Base-by-base conservation (phyloP, 148 eudicot genomes). In the Pouteria glomerata region DNA sequence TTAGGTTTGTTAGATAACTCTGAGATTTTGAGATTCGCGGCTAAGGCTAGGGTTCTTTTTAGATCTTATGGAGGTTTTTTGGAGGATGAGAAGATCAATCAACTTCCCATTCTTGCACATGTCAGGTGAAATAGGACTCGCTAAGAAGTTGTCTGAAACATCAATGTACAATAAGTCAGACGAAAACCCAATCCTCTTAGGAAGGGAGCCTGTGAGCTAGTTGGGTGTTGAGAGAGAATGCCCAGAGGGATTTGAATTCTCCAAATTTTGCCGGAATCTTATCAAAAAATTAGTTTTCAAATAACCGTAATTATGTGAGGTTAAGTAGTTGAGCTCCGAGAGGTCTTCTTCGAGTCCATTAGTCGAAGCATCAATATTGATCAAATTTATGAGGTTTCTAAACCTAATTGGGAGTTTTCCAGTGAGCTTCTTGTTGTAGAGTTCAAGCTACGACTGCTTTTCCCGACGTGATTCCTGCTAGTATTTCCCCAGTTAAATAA, bases 331-430 rank as follows among this genome's bases (percentile, higher is more conserved):
- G 56, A 78, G 53, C 77, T 75, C 82, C 5, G 67, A 68, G 26
- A 82, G 24, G 57, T 82, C 85, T 62, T 82, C 85, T 72, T 82
- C 82, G 10, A 82, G 85, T 55, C 44, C 75, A 60, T 82, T 82
- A 14, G 51, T 68, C 5, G 82, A 78, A 75, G 44, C 66, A 56
- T 82, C 85, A 12, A 82, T 68, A 18, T 68, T 55, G 44, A 48
- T 34, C 15, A 82, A 73, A 39, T 23, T 78, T 2, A 77, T 72
- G 52, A 82, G 79, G 37, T 82, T 82, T 29, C 82, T 55, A 18
- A 82, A 78, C 44, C 85, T 82, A 16, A 1, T 50, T 10, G 85
- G 85, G 31, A 82, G 2, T 16, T 56, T 69, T 37, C 85, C 85
- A 0, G 72, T 26, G 19, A 82, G 57, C 1, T 33, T 5, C 63